These are phyloP conservation scores for Vairimorpha necatrix DNA, from an alignment of 371 early-diverging fungal genomes.

Conservation along the genomic window DNA sequence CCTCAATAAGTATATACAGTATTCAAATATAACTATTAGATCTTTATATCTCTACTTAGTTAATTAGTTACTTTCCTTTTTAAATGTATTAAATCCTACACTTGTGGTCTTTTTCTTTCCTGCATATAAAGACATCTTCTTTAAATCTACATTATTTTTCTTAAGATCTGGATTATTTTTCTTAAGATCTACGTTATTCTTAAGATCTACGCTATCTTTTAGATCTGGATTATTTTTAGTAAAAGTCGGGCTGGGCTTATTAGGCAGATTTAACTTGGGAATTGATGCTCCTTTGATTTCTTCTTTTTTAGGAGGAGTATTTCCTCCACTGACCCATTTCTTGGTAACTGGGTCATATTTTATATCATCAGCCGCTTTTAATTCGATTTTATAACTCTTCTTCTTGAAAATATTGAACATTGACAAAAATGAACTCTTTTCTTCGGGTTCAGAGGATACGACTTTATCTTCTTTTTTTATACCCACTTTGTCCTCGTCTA, in stretches of 20 bases:
- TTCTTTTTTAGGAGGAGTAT: neutral
- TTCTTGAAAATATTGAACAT: conserved; percentile 31
- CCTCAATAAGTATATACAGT: neutral
- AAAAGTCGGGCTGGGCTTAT: too few species aligned
- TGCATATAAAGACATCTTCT: neutral
- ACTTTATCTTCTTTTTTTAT: neutral
- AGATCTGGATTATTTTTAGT: neutral
- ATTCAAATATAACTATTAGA: neutral
- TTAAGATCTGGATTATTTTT: conserved; percentile 23
- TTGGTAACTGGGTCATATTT: conserved; percentile 34
- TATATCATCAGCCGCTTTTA: conserved; percentile 25
- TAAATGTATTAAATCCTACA: conserved; percentile 28
- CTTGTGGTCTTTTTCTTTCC: conserved; percentile 16
- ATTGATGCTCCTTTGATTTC: too few species aligned
- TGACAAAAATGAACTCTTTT: conserved; percentile 21
- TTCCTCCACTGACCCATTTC: conserved; percentile 25
- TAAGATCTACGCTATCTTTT: neutral
- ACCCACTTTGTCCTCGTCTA: neutral
- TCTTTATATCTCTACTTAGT: conserved; percentile 9
- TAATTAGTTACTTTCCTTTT: too few species aligned
- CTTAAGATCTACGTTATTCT: neutral
- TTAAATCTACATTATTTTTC: neutral
- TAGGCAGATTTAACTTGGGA: neutral
- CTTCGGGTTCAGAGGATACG: neutral
- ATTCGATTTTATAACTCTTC: conserved; percentile 23